Evolutionary conservation across 192 early-diverging fungal species (phyloP).

Genomic region (Globomyces pollinis-pini): DNA sequence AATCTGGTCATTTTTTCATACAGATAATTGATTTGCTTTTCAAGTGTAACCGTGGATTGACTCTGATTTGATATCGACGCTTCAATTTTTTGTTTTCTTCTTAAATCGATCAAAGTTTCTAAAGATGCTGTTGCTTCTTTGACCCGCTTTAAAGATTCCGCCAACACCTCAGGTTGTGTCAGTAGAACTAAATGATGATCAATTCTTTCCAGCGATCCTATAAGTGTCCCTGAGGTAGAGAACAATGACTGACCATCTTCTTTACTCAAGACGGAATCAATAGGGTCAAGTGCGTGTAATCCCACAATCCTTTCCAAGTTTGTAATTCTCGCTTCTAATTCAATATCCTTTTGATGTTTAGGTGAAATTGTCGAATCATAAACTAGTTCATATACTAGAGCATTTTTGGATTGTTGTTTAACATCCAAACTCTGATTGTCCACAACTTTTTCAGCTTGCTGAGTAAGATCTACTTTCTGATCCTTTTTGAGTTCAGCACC

Average conservation of each 20-base stretch:
- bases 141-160: slow-evolving; percentile 50
- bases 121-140: slow-evolving; percentile 56
- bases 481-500: too few relatives aligned
- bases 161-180: slow-evolving; percentile 65
- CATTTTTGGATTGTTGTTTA: too few relatives aligned
- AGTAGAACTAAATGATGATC: slow-evolving; percentile 65
- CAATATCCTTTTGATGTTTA: slow-evolving; percentile 37
- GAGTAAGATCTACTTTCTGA: too few relatives aligned
- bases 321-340: slow-evolving; percentile 62
- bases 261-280: slow-evolving; percentile 17
- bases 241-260: slow-evolving; percentile 21
- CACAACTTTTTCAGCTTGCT: neutral
- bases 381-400: neutral
- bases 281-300: slow-evolving; percentile 26
- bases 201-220: slow-evolving; percentile 55
- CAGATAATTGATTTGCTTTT: slow-evolving; percentile 52
- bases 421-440: too few relatives aligned
- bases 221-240: slow-evolving; percentile 21
- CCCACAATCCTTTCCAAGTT: slow-evolving; percentile 63
- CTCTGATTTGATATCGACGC: slow-evolving; percentile 14
- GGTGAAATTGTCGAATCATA: slow-evolving; percentile 1
- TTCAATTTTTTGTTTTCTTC: slow-evolving; percentile 29
- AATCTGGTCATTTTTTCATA: slow-evolving; percentile 63
- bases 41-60: too few relatives aligned
- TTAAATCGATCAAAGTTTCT: slow-evolving; percentile 62